Conservation (phyloP, 163 green algal species). For the Chlorella variabilis region DNA sequence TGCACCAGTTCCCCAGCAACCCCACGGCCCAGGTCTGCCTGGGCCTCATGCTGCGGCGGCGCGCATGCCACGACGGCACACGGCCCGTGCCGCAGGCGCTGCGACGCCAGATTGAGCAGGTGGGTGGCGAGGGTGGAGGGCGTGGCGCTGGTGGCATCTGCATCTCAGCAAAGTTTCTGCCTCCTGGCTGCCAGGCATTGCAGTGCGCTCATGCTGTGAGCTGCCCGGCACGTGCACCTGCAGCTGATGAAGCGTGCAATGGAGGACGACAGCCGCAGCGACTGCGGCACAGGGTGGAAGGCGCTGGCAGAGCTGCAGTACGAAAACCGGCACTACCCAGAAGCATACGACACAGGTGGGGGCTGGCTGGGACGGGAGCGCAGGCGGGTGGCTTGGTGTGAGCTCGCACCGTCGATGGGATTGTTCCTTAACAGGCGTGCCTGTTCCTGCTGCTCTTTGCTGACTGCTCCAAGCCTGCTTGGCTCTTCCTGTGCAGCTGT, state of each 20-base stretch:
- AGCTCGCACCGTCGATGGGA: too few relatives aligned
- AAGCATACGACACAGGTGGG: constrained; percentile 38
- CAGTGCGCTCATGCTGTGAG: background rate
- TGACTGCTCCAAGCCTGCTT: too few relatives aligned
- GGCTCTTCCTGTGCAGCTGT: constrained; percentile 21
- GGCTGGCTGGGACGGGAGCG: too few relatives aligned
- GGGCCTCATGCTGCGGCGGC: constrained; percentile 51
- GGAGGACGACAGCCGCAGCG: constrained; percentile 38
- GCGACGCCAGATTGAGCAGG: constrained; percentile 38
- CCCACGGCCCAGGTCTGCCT: constrained; percentile 47
- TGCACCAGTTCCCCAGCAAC: constrained; percentile 57
- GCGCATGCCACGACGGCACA: constrained; percentile 28
- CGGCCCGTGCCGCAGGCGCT: constrained; percentile 37
- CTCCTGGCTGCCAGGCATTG: background rate
- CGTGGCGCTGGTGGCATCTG: background rate
- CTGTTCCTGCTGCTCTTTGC: too few relatives aligned
- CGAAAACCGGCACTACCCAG: constrained; percentile 63
- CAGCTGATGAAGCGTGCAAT: constrained; percentile 38
- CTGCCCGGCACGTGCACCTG: too few relatives aligned
- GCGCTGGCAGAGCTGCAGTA: constrained; percentile 73
- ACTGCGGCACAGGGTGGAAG: constrained; percentile 67
- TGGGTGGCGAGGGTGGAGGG: background rate
- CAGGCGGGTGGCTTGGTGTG: background rate
- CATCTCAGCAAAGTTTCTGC: background rate
- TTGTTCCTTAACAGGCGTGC: too few relatives aligned